Evolutionary conservation across 2,329 filamentous ascomycete species (phyloP).

Genomic region (Aspergillus hiratsukae): DNA sequence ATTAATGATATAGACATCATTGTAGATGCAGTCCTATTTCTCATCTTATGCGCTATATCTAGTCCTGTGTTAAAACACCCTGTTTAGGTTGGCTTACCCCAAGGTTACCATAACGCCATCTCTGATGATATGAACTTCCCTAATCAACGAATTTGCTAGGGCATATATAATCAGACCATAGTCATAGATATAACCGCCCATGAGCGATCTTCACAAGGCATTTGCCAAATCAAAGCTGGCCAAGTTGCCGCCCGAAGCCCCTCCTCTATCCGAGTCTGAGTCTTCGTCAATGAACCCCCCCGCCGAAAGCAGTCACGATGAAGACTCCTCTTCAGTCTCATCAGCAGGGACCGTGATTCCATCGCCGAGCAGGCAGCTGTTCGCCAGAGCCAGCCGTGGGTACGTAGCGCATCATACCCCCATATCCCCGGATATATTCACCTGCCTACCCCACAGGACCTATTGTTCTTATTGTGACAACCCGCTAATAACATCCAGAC

Average conservation of each 20-base stretch:
- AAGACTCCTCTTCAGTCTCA: conserved; percentile 80
- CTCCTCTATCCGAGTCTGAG: conserved; percentile 43
- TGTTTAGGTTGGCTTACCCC: background rate
- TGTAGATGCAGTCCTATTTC: background rate
- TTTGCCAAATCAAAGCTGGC: conserved; percentile 73
- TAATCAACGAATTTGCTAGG: background rate
- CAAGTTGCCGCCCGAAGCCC: conserved; percentile 55
- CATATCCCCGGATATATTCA: background rate
- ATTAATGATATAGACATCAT: background rate
- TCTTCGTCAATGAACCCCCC: conserved; percentile 34
- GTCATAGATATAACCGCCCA: conserved; percentile 30
- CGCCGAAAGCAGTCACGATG: conserved; percentile 41
- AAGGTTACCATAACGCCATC: background rate
- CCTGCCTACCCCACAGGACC: background rate
- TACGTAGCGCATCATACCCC: conserved; percentile 34
- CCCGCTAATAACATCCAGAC: conserved; percentile 8
- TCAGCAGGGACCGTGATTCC: conserved; percentile 90
- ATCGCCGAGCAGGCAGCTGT: conserved; percentile 66
- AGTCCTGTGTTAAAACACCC: background rate
- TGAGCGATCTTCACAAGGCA: conserved; percentile 77
- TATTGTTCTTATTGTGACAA: background rate
- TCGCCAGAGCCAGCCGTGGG: conserved; percentile 63
- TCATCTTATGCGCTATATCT: background rate
- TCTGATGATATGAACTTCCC: background rate
- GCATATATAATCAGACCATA: background rate